Percentiles rank a stretch among this genome's conserved stretches.
Evolutionary conservation across 2,329 filamentous ascomycete species (phyloP).

Genomic region (Trichoderma guizhouense): DNA sequence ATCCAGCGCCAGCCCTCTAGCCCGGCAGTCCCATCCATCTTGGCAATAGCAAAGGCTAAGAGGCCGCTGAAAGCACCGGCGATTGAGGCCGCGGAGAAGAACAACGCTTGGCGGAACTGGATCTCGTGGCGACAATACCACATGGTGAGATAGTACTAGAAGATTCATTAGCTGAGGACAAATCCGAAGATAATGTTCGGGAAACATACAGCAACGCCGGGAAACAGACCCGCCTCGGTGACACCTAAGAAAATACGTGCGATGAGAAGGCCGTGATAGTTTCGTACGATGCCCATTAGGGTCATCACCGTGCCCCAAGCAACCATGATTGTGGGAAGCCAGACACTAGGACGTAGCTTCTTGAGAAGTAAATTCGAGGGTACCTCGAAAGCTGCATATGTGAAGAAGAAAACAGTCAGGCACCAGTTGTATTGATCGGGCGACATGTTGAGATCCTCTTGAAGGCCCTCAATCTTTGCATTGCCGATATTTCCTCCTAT

Average conservation of each 20-base stretch:
- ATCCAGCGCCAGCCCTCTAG: slow-evolving; percentile 62
- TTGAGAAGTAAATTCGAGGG: slow-evolving; percentile 76
- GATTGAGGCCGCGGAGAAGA: slow-evolving; percentile 78
- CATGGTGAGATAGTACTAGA: slow-evolving; percentile 52
- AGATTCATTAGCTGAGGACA: not conserved
- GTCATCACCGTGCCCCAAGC: slow-evolving; percentile 51
- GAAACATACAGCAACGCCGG: slow-evolving; percentile 50
- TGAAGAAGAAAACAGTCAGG: slow-evolving; percentile 71
- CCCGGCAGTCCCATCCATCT: slow-evolving; percentile 64
- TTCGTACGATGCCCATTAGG: slow-evolving; percentile 51
- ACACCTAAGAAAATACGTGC: slow-evolving; percentile 60
- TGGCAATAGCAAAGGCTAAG: slow-evolving; percentile 64
- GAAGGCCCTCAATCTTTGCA: slow-evolving; percentile 60
- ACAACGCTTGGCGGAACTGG: slow-evolving; percentile 62
- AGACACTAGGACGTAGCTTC: slow-evolving; percentile 66
- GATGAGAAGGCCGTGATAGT: slow-evolving; percentile 45
- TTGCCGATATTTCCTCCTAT: slow-evolving; percentile 60
- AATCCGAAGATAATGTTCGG: not conserved
- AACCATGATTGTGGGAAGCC: slow-evolving; percentile 74
- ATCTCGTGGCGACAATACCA: slow-evolving; percentile 58
- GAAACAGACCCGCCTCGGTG: slow-evolving; percentile 64
- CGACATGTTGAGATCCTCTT: slow-evolving; percentile 54
- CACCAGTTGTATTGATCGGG: slow-evolving; percentile 68
- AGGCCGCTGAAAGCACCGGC: slow-evolving; percentile 75
- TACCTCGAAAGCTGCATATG: slow-evolving; percentile 72